These are phyloP conservation scores for Diaporthe batatas DNA, from an alignment of 2,329 filamentous ascomycete genomes.

Conservation along the genomic window DNA sequence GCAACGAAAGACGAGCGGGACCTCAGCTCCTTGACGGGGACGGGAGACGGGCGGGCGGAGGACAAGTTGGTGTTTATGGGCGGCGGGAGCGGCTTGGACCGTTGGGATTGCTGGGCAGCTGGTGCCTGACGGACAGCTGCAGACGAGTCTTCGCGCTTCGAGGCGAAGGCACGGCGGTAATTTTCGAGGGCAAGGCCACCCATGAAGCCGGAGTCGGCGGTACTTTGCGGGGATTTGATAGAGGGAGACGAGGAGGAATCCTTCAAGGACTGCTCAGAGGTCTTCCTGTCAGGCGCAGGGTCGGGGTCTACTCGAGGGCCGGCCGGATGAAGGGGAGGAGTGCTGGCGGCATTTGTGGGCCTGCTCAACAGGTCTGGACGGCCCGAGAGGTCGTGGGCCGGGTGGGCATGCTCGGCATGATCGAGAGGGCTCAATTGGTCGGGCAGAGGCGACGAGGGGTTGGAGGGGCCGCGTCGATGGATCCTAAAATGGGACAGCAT, in stretches of 20 bases:
- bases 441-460: slow-evolving; percentile 65
- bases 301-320: slow-evolving; percentile 58
- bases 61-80: slow-evolving; percentile 53
- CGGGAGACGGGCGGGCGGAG: slow-evolving; percentile 47
- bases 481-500: slow-evolving; percentile 60
- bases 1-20: slow-evolving; percentile 59
- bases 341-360: slow-evolving; percentile 53
- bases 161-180: slow-evolving; percentile 56
- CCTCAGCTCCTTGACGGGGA: slow-evolving; percentile 51
- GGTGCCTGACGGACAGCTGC: slow-evolving; percentile 31
- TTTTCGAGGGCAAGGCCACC: slow-evolving; percentile 68
- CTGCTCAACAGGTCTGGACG: slow-evolving; percentile 53
- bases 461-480: slow-evolving; percentile 69
- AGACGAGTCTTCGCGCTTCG: slow-evolving; percentile 44
- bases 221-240: slow-evolving; percentile 52
- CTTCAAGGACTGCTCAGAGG: slow-evolving; percentile 40
- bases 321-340: slow-evolving; percentile 64
- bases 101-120: slow-evolving; percentile 43
- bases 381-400: slow-evolving; percentile 55
- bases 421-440: slow-evolving; percentile 60
- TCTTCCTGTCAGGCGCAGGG: slow-evolving; percentile 37
- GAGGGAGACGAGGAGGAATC: slow-evolving; percentile 47
- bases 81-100: slow-evolving; percentile 52
- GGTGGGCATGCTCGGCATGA: slow-evolving; percentile 55
- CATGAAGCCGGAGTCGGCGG: slow-evolving; percentile 62